phyloP scores from a whole-genome alignment of 805 yeast genomes.

The Lipomyces japonicus region DNA sequence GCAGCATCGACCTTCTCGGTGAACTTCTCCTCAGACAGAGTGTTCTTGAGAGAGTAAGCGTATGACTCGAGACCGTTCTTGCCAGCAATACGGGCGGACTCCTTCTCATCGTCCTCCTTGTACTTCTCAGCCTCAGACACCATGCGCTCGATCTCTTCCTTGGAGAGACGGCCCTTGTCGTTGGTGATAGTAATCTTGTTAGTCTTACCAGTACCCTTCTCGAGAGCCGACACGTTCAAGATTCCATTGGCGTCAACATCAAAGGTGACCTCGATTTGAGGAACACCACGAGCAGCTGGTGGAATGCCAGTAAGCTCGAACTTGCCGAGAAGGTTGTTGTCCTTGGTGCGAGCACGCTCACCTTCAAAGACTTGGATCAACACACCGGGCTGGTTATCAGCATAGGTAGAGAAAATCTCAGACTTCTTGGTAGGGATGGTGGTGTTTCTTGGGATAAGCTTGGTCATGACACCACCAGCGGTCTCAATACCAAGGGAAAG shows the following conservation, averaged over 20 bases:
- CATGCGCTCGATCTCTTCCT: slow-evolving; percentile 98
- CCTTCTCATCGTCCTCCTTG: slow-evolving; percentile 95
- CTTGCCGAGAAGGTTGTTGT: slow-evolving; percentile 94
- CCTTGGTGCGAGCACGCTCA: slow-evolving; percentile 95
- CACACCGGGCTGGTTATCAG: slow-evolving; percentile 99
- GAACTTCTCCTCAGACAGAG: slow-evolving; percentile 68
- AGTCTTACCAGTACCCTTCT: slow-evolving; percentile 98
- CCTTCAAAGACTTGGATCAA: slow-evolving; percentile 96
- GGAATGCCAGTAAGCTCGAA: slow-evolving; percentile 95
- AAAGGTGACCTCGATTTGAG: slow-evolving; percentile 96
- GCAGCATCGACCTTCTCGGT: slow-evolving; percentile 70
- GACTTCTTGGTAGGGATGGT: slow-evolving; percentile 97
- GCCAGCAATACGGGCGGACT: slow-evolving; percentile 86
- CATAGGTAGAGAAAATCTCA: slow-evolving; percentile 92
- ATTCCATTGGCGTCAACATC: slow-evolving; percentile 97
- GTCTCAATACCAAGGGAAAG: slow-evolving; percentile 96
- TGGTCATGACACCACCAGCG: slow-evolving; percentile 99
- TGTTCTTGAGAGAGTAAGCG: slow-evolving; percentile 87
- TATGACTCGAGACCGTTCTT: slow-evolving; percentile 95
- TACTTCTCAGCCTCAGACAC: slow-evolving; percentile 95
- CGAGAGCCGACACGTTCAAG: slow-evolving; percentile 91
- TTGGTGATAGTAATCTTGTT: slow-evolving; percentile 96
- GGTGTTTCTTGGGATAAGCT: slow-evolving; percentile 96
- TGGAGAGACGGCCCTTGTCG: slow-evolving; percentile 97
- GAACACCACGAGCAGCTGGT: slow-evolving; percentile 98